phyloP scores from a whole-genome alignment of 331 rosid species.

The Malus hybrid region DNA sequence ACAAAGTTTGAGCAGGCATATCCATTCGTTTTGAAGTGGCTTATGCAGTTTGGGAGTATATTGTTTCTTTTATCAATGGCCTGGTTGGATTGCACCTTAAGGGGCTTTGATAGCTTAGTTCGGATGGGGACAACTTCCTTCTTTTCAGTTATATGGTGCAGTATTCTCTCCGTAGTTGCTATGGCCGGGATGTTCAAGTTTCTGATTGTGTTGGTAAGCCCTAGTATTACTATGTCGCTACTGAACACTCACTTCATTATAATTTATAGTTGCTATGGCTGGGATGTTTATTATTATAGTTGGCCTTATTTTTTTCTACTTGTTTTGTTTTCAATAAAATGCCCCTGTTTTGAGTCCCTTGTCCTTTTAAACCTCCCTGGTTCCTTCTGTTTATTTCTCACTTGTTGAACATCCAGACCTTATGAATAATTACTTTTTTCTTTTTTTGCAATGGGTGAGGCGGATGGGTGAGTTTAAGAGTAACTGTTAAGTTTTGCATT shows the following conservation, averaged over 20 bases:
- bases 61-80: constrained; percentile 4
- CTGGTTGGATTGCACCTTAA: constrained; percentile 80
- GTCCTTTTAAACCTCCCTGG: background rate
- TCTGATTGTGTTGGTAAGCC: constrained; percentile 66
- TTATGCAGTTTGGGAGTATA: constrained; percentile 58
- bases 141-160: constrained; percentile 90
- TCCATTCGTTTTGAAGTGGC: constrained; percentile 64
- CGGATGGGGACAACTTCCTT: constrained; percentile 91
- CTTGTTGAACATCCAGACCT: background rate
- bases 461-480: background rate
- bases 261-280: background rate
- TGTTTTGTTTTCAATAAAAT: background rate
- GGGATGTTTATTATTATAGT: background rate
- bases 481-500: background rate
- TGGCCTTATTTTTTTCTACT: background rate
- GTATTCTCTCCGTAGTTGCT: constrained; percentile 67
- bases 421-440: background rate
- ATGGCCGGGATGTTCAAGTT: constrained; percentile 84
- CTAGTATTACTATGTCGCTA: background rate
- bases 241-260: background rate
- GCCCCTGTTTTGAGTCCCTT: background rate
- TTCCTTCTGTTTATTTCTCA: background rate
- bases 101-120: constrained; percentile 82
- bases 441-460: background rate
- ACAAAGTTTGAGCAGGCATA: constrained; percentile 54